phyloP scores from a whole-genome alignment of 441 rosid species.

The Gossypium schwendimanii region DNA sequence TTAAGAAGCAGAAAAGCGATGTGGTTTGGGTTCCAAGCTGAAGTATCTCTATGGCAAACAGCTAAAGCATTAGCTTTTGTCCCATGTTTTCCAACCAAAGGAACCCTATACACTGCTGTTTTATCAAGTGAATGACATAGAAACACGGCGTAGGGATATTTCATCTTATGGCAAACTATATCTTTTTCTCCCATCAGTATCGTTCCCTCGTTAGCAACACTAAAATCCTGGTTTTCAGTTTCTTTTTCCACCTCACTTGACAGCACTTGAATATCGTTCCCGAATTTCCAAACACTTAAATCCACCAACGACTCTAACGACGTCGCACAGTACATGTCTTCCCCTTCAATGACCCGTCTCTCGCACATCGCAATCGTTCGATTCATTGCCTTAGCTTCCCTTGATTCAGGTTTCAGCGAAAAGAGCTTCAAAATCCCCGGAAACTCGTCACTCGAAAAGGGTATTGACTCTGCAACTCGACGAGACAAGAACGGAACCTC shows the following conservation, averaged over 20 bases:
- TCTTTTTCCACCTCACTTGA: not conserved
- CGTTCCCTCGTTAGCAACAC: not conserved
- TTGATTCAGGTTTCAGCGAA: not conserved
- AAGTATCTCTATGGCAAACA: slow-evolving; percentile 5
- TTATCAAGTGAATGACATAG: not conserved
- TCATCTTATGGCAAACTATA: slow-evolving; percentile 6
- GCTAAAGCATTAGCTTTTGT: not conserved
- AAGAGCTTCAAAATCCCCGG: not conserved
- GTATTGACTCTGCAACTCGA: not conserved
- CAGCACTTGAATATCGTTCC: not conserved
- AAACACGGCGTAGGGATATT: not conserved
- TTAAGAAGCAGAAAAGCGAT: not conserved
- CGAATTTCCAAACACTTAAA: not conserved
- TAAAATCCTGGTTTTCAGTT: not conserved
- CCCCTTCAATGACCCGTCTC: not conserved
- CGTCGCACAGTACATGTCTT: not conserved
- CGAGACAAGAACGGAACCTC: not conserved
- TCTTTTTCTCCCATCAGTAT: not conserved
- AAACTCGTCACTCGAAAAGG: not conserved
- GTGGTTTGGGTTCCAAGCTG: slow-evolving; percentile 12
- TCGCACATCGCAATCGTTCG: not conserved
- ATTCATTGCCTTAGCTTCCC: not conserved
- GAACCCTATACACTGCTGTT: not conserved
- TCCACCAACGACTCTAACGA: not conserved
- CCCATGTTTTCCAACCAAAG: not conserved